Evolutionary conservation across 805 yeast species (phyloP), one percentile per base, ranked within the genome.

Genomic region (Candida manassasensis): DNA sequence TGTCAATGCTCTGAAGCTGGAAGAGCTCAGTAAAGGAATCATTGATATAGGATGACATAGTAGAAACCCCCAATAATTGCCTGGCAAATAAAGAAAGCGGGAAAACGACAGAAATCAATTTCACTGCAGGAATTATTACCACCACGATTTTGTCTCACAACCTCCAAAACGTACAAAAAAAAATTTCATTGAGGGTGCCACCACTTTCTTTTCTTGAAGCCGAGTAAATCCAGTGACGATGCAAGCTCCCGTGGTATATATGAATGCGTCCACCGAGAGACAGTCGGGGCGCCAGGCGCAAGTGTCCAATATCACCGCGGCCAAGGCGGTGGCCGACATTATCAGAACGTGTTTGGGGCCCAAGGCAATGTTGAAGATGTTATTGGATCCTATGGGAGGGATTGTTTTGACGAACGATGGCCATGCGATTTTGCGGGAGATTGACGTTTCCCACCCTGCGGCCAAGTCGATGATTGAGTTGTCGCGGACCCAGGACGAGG

Each of bases 341-440:
- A 87, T 93, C 50, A 77, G 98, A 61, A 93, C 98, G 17, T 93
- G 99, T 73, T 71, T 93, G 41, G 99, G 99, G 13, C 99, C 99
- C 36, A 90, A 90, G 61, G 98, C 98, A 22, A 93, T 93, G 98
- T 76, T 93, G 43, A 93, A 93, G 68, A 90, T 93, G 97, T 71
- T 93, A 36, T 71, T 93, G 44, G 99, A 93, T 57, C 99, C 99
- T 38, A 83, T 84, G 80, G 90, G 93, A 21, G 98, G 98, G 21
- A 84, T 93, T 47, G 97, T 90, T 11, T 71, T 93, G 45, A 93
- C 99, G 38, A 93, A 93, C 63, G 99, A 93, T 60, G 99, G 99
- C 10, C 98, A 93, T 63, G 98, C 99, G 12, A 93, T 93, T 48
- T 70, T 93, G 49, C 78, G 99, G 55, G 99, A 93, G 59, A 93